Base-by-base conservation (phyloP, 192 early-diverging fungal species). In the Rhizophagus clarus region DNA sequence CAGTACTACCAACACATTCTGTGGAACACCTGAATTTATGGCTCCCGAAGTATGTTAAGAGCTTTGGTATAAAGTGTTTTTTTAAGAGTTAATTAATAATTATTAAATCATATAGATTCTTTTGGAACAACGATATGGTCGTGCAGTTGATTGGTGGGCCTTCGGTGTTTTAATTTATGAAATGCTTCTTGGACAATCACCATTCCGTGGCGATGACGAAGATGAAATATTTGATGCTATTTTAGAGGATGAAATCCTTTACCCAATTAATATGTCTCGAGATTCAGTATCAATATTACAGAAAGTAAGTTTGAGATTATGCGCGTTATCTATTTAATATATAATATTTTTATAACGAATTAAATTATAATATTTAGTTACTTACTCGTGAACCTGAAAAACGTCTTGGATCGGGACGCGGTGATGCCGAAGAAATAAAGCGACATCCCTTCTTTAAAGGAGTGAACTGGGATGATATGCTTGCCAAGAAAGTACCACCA, bases 131-230 rank as follows among this genome's bases (percentile, higher is more conserved):
- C 94, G 94, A 61, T 99, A 99, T 83, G 94, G 92, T 15, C 90
- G 95, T n/a, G 96, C 98, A 4, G 97, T 98, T 2, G 98, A 99
- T 85, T 99, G 98, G 98, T 99, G 98, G 98, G 96, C 98, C 3
- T 95, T 95, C 84, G 93, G 93, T 71, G 93, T 95, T 12, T 85
- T 95, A 78, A 93, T 95, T 74, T 95, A 95, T 81, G 93, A 95
- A 82, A 97, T 99, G 95, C 88, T 97, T 40, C 87, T 97, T 67
- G 95, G 95, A 69, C 92, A 96, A 79, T 93, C 94, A 11, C 97
- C 97, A 63, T 99, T 99, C 89, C 87, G 91, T 61, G 97, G 98
- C 61, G 95, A 97, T 34, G 95, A 97, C 80, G 98, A 98, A 83
- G 96, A 98, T 79, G 96, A 98, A 87, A 99, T 98, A 76, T 99